Base-by-base conservation (phyloP, 2,329 filamentous ascomycete genomes). In the Aspergillus sp. region DNA sequence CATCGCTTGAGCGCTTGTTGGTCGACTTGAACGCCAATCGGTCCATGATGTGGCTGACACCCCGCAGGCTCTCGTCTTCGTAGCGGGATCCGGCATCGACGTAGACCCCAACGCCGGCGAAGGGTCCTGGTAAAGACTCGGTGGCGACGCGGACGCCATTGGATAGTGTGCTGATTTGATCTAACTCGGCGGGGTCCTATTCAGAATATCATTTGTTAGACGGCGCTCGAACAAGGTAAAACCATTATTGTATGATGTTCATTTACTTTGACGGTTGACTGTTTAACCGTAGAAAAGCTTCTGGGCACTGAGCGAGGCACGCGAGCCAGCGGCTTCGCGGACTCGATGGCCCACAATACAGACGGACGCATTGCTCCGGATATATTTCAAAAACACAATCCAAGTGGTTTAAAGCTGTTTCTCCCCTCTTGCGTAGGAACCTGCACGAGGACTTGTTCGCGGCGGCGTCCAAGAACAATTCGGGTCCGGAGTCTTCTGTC, bases 101-200 rank as follows among this genome's bases (percentile, higher is more conserved):
- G 72, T 96, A 98, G 53, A 97, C 89, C 41, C 93, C 93, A 13
- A 98, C 86, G 44, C 90, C 93, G 3, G 90, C 88, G 69, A 98
- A 98, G 58, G 90, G 90, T 38, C 93, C 93, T 1, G 91, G 90
- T 9, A 97, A 79, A 48, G 90, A 90, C 68, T 98, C 93, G 41
- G 91, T 95, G 20, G 93, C 93, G 50, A 98, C 89, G 49, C 91
- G 88, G 56, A 98, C 75, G 63, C 93, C 93, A 78, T 98, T 98
- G 44, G 89, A 76, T 13, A 98, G 81, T 1, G 85, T 90, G 6
- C 90, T 95, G 61, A 97, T 85, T 56, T 85, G 77, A 68, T 96
- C 89, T 60, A 95, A 81, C 55, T 95, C 88, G 43, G 84, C 84
- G 12, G 89, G 88, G 64, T 97, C 90, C 82, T 88, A 39, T 43